These are phyloP conservation scores for Globisporangium ultimum DNA, from an alignment of 352 stramenopile species.

Conservation along the genomic window DNA sequence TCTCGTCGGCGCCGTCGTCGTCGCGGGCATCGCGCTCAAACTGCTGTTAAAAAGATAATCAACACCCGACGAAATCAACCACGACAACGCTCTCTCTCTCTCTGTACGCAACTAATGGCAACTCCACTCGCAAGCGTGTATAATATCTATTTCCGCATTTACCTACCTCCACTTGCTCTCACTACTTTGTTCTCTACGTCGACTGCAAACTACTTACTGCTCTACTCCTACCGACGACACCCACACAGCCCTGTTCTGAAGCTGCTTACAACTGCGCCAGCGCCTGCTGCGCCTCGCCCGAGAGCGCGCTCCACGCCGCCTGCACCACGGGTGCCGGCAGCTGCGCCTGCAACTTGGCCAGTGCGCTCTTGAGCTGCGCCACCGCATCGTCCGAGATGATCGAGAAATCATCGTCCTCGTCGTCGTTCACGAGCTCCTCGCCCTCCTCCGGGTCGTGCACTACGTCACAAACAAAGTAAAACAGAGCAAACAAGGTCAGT, in stretches of 20 bases:
- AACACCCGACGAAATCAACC: not conserved
- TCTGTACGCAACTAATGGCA: not conserved
- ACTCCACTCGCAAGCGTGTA: not conserved
- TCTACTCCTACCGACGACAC: constrained; percentile 1
- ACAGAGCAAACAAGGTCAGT: constrained; percentile 11
- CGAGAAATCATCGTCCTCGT: constrained; percentile 65
- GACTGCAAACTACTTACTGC: constrained; percentile 2
- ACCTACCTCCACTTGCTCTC: not conserved
- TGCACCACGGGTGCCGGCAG: constrained; percentile 59
- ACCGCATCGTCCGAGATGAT: constrained; percentile 69
- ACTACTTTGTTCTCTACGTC: not conserved
- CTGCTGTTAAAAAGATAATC: constrained; percentile 72
- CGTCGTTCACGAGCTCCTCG: constrained; percentile 37
- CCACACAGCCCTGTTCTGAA: not conserved
- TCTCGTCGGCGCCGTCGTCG: constrained; percentile 66
- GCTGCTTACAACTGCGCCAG: constrained; percentile 56
- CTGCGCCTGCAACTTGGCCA: constrained; percentile 68
- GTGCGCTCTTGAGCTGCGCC: constrained; percentile 48
- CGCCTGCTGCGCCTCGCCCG: constrained; percentile 63
- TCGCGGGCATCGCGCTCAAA: constrained; percentile 69
- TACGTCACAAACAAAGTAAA: constrained; percentile 15
- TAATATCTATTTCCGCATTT: constrained; percentile 6
- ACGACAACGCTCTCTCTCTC: not conserved
- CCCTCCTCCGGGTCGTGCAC: constrained; percentile 59
- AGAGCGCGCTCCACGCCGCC: constrained; percentile 65